Conservation (phyloP, 148 eudicot genomes). For the Rhododendron ferrugineum region DNA sequence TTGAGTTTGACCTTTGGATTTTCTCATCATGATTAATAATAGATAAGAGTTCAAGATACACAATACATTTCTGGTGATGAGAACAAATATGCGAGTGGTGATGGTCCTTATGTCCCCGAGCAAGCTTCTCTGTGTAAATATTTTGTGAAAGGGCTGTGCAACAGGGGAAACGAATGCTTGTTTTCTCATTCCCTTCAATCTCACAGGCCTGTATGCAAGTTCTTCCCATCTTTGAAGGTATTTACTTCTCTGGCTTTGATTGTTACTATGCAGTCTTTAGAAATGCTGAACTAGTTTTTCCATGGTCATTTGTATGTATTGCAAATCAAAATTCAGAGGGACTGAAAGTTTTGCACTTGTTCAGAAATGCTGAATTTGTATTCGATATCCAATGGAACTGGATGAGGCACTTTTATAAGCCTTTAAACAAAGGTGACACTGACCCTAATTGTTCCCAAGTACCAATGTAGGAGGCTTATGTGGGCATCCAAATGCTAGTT, state of each 20-base stretch:
- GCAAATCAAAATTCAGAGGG: background rate
- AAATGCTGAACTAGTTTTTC: background rate
- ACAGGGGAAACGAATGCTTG: conserved; percentile 56
- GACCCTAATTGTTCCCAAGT: background rate
- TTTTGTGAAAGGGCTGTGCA: conserved; percentile 67
- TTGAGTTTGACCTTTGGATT: conserved; percentile 9
- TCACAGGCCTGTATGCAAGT: conserved; percentile 64
- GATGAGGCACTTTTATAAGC: background rate
- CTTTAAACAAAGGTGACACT: background rate
- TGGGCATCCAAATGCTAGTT: background rate
- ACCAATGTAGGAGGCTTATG: background rate
- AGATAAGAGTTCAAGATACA: conserved; percentile 56
- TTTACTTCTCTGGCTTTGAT: conserved; percentile 1
- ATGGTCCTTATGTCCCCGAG: conserved; percentile 17
- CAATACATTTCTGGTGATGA: conserved; percentile 32
- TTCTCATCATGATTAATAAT: conserved; percentile 18
- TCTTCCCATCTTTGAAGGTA: conserved; percentile 76
- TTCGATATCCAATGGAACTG: background rate
- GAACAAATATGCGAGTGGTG: conserved; percentile 12
- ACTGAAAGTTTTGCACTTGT: background rate
- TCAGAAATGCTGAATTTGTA: background rate
- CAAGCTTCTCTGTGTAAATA: conserved; percentile 59
- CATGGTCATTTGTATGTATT: background rate
- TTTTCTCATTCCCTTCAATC: conserved; percentile 75
- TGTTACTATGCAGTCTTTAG: background rate